Conservation (phyloP, 2,329 filamentous ascomycete species). For the Claviceps sp. region DNA sequence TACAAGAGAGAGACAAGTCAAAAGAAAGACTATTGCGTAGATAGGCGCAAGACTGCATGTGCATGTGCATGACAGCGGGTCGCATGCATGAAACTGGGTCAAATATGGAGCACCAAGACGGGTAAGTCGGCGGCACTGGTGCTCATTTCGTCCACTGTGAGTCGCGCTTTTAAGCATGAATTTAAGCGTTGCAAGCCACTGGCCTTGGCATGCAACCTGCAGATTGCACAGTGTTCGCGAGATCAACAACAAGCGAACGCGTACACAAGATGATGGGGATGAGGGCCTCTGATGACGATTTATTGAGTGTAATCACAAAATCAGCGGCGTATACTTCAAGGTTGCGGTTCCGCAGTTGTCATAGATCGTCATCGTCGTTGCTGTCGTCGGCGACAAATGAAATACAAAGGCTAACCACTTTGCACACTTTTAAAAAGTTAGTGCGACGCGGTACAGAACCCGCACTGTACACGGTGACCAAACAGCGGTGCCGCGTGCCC, state of each 20-base stretch:
- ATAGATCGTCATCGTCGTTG: too few species aligned
- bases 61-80: background rate
- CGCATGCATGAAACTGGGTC: background rate
- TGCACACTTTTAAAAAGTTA: too few species aligned
- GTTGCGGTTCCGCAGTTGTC: too few species aligned
- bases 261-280: too few species aligned
- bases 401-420: too few species aligned
- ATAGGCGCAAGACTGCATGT: background rate
- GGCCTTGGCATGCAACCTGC: constrained; percentile 24
- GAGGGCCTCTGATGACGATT: too few species aligned
- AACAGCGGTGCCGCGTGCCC: background rate
- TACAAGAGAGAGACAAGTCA: too few species aligned
- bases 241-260: background rate
- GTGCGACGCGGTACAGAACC: too few species aligned
- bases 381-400: too few species aligned
- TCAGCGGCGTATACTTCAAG: too few species aligned
- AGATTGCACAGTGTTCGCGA: constrained; percentile 6
- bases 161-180: constrained; percentile 33
- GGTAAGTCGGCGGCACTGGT: constrained; percentile 9
- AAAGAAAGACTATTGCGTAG: background rate
- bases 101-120: constrained; percentile 1
- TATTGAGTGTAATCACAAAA: too few species aligned
- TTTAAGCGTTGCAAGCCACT: constrained; percentile 36
- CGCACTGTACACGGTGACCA: background rate
- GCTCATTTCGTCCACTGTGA: constrained; percentile 2